These are phyloP conservation scores for Eleusine coracana DNA, from an alignment of 176 grass and related monocot species.

Conservation along the genomic window DNA sequence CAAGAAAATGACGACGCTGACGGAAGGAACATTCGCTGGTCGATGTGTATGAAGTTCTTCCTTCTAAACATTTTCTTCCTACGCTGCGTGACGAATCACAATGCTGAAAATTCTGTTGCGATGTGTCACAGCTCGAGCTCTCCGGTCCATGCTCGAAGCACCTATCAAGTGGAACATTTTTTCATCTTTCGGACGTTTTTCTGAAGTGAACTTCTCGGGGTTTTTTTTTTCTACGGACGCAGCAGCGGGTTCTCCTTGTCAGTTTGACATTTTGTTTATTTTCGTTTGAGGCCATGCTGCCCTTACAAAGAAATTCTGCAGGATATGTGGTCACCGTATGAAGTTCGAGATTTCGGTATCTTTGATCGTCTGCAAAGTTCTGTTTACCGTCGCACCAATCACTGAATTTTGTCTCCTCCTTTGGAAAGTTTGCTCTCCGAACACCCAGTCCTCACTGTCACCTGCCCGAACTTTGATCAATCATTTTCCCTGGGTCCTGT, in stretches of 20 bases:
- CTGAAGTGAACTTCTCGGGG: neutral
- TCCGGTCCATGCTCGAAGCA: neutral
- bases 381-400: neutral
- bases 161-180: no score
- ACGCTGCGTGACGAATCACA: no score
- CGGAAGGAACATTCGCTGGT: no score
- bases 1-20: no score
- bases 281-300: neutral
- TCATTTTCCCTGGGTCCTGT: neutral
- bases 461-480: neutral
- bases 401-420: neutral
- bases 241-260: neutral
- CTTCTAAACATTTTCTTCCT: no score
- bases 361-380: neutral
- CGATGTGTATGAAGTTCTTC: no score
- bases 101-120: no score
- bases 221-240: neutral
- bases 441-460: neutral
- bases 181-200: neutral
- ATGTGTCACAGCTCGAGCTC: neutral
- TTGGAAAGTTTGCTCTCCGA: neutral
- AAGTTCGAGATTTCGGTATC: neutral
- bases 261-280: neutral
- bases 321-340: neutral
- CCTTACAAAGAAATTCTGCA: no score